phyloP scores from a whole-genome alignment of 129 eudicot genomes.

The Centaurea solstitialis region DNA sequence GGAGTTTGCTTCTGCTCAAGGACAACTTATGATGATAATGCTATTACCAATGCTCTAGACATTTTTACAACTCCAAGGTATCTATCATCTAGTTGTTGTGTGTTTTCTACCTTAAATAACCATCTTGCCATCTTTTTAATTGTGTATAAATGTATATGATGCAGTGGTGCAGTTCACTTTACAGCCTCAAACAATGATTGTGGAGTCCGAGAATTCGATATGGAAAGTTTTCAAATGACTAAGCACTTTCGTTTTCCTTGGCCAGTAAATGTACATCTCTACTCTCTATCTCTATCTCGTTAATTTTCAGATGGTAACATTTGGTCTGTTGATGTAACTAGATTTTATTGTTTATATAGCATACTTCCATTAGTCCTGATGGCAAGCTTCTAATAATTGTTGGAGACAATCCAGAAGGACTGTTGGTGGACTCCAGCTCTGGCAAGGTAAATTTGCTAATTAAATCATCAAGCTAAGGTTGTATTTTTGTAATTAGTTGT shows the following conservation, averaged over 20 bases:
- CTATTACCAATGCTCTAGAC: conserved; percentile 81
- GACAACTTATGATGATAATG: conserved; percentile 84
- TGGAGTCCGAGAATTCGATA: conserved; percentile 79
- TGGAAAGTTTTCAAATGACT: conserved; percentile 65
- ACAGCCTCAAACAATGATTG: conserved; percentile 88
- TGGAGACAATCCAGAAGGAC: conserved; percentile 72
- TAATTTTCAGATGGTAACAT: too few species aligned
- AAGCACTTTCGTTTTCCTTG: conserved; percentile 72
- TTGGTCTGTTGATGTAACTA: background rate
- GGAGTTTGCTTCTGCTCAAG: conserved; percentile 76
- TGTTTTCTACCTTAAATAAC: background rate
- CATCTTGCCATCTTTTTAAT: conserved; percentile 4
- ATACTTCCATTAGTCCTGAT: conserved; percentile 78
- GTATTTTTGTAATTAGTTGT: background rate
- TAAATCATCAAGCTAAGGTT: background rate
- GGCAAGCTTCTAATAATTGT: conserved; percentile 64
- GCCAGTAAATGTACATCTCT: conserved; percentile 74
- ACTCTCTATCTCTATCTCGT: background rate
- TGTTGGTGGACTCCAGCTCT: conserved; percentile 66
- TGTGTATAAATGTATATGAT: background rate
- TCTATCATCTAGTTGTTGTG: conserved; percentile 6
- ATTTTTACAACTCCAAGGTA: conserved; percentile 69
- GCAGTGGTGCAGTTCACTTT: conserved; percentile 84
- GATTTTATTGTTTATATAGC: conserved; percentile 36
- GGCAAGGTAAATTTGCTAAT: conserved; percentile 53